phyloP scores from a whole-genome alignment of 495 filamentous ascomycete species.

The Aspergillus leporis region DNA sequence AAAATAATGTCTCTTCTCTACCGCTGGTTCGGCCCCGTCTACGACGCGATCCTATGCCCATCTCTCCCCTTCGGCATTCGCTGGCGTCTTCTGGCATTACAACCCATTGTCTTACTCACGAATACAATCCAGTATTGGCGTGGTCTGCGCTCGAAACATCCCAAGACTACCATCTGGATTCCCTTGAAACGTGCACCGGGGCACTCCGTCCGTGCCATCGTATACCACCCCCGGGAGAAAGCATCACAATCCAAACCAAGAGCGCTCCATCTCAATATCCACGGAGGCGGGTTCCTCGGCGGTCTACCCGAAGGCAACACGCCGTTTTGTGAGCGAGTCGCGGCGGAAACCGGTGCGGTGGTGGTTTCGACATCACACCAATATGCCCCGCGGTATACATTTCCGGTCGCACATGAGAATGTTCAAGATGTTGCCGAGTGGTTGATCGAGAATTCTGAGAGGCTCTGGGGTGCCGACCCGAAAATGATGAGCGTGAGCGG shows the following conservation, averaged over 20 bases:
- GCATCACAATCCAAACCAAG: not conserved
- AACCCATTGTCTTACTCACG: conserved; percentile 11
- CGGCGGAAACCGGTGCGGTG: conserved; percentile 8
- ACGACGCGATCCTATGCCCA: conserved; percentile 8
- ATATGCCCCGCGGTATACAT: conserved; percentile 6
- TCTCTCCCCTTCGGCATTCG: conserved; percentile 6
- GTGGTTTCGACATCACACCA: conserved; percentile 13
- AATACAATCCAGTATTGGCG: conserved; percentile 9
- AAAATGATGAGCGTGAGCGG: conserved; percentile 6
- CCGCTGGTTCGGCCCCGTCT: conserved; percentile 3
- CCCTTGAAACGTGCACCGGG: conserved; percentile 8
- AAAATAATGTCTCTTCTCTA: not conserved
- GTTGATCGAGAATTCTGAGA: conserved; percentile 2
- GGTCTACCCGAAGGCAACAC: conserved; percentile 14
- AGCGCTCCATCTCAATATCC: conserved; percentile 17
- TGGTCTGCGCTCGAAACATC: not conserved
- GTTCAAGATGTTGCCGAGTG: conserved; percentile 12
- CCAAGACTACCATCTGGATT: not conserved
- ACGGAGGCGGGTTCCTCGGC: conserved; percentile 14
- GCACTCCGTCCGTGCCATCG: conserved; percentile 6
- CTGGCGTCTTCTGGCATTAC: conserved; percentile 6
- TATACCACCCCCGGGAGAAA: not conserved
- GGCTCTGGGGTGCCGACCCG: conserved; percentile 8
- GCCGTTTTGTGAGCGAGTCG: conserved; percentile 9
- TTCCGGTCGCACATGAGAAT: conserved; percentile 13